Base-by-base conservation (phyloP, 441 rosid genomes). In the Populus hybrid region DNA sequence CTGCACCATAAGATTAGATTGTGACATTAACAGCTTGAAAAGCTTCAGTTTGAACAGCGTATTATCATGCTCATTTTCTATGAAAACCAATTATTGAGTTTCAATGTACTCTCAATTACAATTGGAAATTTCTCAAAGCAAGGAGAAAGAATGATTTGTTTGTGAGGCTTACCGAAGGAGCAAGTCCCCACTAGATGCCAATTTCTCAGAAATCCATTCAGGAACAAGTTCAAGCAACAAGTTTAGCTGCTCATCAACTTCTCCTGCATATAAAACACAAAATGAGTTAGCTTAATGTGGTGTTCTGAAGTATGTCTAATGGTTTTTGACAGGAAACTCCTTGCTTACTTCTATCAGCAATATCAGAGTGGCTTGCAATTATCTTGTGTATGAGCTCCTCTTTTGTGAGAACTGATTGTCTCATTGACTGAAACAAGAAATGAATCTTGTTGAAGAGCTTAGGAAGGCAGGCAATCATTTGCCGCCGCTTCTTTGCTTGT, bases 381-480 rank as follows among this genome's bases (percentile, higher is more conserved):
- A 96, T 86, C 89, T 90, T 92, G 90, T 89, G 86, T 20, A 89
- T 66, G 71, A 96, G 93, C 86, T 96, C 98, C 76, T 88, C 94
- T 80, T 93, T 94, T 3, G 98, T 93, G 61, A 94, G 85, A 20
- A 94, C 90, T 53, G 92, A 87, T 23, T 92, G 88, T 42, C 83
- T 86, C 81, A 85, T 85, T 1, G 98, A 94, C 74, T 89, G 97
- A 78, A 92, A 90, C 12, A 91, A 83, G 85, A 84, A 90, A 80
- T 88, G 94, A 71, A 94, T 86, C 82, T 80, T 86, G 85, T 92
- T 91, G 84, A 92, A 94, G 72, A 94, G 92, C 88, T 89, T 92
- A 6, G 99, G 98, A n/a, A 93, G 88, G 79, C 87, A 80, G 34
- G 91, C 84, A 2, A 96, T 92, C 88, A 88, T 89, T 83, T 87